Evolutionary conservation across 208 protist species (phyloP).

Genomic region (Vickermania ingenoplastis): DNA sequence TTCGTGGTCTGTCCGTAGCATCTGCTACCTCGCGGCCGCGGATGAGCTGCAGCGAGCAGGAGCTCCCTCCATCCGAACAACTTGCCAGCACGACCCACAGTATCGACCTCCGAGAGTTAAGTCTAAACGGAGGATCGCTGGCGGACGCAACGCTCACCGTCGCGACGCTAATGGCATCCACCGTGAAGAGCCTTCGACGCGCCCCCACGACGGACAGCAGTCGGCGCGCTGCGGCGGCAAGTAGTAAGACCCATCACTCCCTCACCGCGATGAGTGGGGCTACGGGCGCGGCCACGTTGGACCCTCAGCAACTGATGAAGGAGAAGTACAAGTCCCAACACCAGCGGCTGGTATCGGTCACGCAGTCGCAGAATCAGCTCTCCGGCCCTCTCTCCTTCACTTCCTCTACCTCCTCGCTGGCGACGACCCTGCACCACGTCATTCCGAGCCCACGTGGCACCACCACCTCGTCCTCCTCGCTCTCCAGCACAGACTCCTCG

Average conservation of each 20-base stretch:
- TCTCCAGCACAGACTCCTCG: no score
- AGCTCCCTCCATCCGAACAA: not conserved
- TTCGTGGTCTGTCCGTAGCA: no score
- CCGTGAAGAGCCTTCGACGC: not conserved
- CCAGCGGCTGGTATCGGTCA: not conserved
- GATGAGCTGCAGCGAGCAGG: no score
- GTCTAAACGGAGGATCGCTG: not conserved
- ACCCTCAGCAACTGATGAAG: not conserved
- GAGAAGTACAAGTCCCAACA: not conserved
- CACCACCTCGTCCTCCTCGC: no score
- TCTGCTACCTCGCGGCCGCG: no score
- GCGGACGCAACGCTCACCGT: not conserved
- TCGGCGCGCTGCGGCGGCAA: not conserved
- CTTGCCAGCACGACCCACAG: not conserved
- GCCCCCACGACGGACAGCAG: not conserved
- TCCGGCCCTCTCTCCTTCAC: not conserved
- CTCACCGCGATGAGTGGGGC: not conserved
- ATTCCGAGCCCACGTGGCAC: no score
- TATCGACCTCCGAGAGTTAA: not conserved
- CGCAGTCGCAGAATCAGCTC: not conserved
- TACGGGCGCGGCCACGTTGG: not conserved
- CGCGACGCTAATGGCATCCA: not conserved
- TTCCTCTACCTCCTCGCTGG: not conserved
- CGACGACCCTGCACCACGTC: not conserved
- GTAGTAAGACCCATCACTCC: not conserved